Percentiles rank a stretch among this genome's conserved stretches.
Evolutionary conservation across 129 eudicot species (phyloP).

Genomic region (Pseudognaphalium luteoalbum): DNA sequence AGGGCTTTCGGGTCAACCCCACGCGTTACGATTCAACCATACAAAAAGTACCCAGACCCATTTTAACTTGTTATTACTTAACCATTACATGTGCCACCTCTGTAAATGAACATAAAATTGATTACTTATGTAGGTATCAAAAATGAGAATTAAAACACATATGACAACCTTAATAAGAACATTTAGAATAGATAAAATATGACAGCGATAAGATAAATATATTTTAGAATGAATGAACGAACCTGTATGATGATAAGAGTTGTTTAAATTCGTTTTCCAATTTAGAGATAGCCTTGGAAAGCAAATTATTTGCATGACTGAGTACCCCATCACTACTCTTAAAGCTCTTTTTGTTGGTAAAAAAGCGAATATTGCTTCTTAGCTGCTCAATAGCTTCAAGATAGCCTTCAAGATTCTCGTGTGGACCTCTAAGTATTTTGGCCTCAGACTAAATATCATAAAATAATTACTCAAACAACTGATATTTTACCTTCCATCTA

Average conservation of each 20-base stretch:
- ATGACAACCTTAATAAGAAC: background rate
- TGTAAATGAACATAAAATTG: background rate
- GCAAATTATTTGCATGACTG: constrained; percentile 75
- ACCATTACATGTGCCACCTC: background rate
- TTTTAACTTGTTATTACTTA: background rate
- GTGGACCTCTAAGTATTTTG: constrained; percentile 91
- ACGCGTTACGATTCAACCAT: background rate
- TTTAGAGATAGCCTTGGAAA: constrained; percentile 81
- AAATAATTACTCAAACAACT: constrained; percentile 1
- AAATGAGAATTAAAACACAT: background rate
- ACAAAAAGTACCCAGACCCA: background rate
- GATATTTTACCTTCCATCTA: background rate
- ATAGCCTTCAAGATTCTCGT: constrained; percentile 90
- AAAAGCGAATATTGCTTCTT: constrained; percentile 75
- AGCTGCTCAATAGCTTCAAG: constrained; percentile 86
- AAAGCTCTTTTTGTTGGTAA: constrained; percentile 75
- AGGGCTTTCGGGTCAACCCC: background rate
- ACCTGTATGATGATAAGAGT: constrained; percentile 82
- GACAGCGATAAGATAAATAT: background rate
- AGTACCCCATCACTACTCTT: constrained; percentile 92
- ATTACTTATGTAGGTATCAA: background rate
- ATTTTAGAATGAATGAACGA: constrained; percentile 5
- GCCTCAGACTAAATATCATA: constrained; percentile 75
- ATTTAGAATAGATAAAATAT: background rate
- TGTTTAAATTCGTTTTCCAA: constrained; percentile 90